Evolutionary conservation across 1,139 yeast species (phyloP), one percentile per base, ranked within the genome.

Genomic region (Saccharomyces hybrid): DNA sequence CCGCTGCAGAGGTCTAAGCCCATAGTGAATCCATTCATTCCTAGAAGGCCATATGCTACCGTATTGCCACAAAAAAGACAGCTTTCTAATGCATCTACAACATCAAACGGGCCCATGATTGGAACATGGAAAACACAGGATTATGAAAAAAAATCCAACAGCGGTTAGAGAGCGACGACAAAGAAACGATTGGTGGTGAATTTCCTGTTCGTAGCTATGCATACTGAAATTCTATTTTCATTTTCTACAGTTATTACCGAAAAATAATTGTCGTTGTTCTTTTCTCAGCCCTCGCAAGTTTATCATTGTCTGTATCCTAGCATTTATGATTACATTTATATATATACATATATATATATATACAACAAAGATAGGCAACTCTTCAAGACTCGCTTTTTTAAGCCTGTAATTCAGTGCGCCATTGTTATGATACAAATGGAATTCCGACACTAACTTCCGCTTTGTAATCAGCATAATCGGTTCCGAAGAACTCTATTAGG

Each of bases 401-500:
- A 20, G 23, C 4, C 4, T 20, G 23, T 20, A 5, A 5, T 13
- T 8, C 44, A 6, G 6, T 38, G 14, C 13, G 5, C 25, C 14
- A 14, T 44, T 16, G 29, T 58, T 61, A 76, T 20, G 58, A 50
- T 34, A 84, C 76, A 59, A 84, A 83, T 0, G 96, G 96, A 41
- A 90, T 84, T 51, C 83, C 77, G 0, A 83, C 79, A 2, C 77
- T 72, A 0, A 84, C 82, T 1, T 58, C 60, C 13, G 64, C 56
- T 57, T 72, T 76, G 68, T 89, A 93, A 0, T 68, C 62, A 0
- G 62, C 57, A 66, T 93, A 93, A 4, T 80, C 79, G 0, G 76
- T 69, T 1, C 89, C 91, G 69, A 91, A 93, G 64, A 93, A 91
- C 38, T 71, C 63, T 2, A 82, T 67, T 61, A 93, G 71, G 53